Evolutionary conservation across 1,284 basidiomycete species (phyloP), one percentile per base, ranked within the genome.

Genomic region (Sporisorium sorghi): DNA sequence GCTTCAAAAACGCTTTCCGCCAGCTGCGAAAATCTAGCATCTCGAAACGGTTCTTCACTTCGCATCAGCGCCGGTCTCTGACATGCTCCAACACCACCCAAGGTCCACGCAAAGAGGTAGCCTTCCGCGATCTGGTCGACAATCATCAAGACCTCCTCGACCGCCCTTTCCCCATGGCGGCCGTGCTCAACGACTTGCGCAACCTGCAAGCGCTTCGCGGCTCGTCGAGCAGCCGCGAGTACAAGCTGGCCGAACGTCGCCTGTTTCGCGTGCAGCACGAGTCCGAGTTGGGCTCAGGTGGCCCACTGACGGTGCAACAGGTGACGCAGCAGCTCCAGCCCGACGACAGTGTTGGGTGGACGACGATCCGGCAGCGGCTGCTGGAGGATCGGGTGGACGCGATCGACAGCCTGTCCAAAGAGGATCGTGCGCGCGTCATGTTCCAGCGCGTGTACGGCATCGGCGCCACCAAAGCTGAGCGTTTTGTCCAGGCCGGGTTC

Each of bases 241-340:
- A 71, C 54, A 64, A 65, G 39, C 33, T 65, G 5, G 68, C 62
- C 10, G 68, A 65, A 32, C 61, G 68, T 35, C 63, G 68, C n/a
- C 58, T 71, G 2, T 71, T 60, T 17, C 61, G 68, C 11, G 62
- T 71, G n/a, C 54, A 66, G 44, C 69, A 72, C 58, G 63, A 66
- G 30, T 59, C 63, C 0, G 69, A 61, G 32, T n/a, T 50, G 10
- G 58, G 51, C 17, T 32, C 49, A 14, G 58, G 63, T 5, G 32
- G 40, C 9, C 52, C 58, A 10, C 47, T 65, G 46, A 66, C 62
- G 6, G 51, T 72, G 37, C 50, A 55, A 43, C 50, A 62, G 28
- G 60, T 72, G 6, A 48, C 58, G 1, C 19, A 50, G 15, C 47
- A 62, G 33, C 58, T 72, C 7, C 26, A 65, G 54, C 61, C 61